phyloP scores from a whole-genome alignment of 2,329 filamentous ascomycete genomes.

The Endothia cerciana region DNA sequence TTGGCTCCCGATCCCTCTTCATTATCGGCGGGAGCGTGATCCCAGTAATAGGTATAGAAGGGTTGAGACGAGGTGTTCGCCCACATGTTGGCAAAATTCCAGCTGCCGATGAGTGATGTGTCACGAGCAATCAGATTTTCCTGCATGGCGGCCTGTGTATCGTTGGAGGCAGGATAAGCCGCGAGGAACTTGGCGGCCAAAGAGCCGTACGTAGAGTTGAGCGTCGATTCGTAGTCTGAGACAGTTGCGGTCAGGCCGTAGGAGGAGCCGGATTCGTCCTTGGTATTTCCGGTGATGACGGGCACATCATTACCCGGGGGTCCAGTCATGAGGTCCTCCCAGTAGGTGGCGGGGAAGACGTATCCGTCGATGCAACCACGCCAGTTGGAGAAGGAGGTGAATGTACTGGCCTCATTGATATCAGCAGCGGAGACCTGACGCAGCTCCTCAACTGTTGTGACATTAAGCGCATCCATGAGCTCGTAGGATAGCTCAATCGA shows the following conservation, averaged over 20 bases:
- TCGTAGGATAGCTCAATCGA: neutral
- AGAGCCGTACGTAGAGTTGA: neutral
- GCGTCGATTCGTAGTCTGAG: neutral
- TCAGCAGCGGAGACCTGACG: neutral
- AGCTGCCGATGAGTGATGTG: neutral
- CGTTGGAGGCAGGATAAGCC: neutral
- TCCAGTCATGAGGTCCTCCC: neutral
- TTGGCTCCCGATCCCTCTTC: neutral
- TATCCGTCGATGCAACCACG: slow-evolving; percentile 11
- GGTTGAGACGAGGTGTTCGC: neutral
- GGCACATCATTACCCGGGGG: slow-evolving; percentile 1
- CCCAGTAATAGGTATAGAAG: slow-evolving; percentile 1
- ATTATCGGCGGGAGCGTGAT: slow-evolving; percentile 2
- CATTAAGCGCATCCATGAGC: neutral
- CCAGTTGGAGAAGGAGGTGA: slow-evolving; percentile 10
- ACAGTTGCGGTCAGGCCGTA: neutral
- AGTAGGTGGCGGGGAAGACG: slow-evolving; percentile 5
- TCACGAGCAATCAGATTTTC: neutral
- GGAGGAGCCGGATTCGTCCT: neutral
- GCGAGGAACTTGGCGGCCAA: neutral
- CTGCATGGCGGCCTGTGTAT: neutral
- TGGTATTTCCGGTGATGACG: slow-evolving; percentile 10
- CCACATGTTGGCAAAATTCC: slow-evolving; percentile 1
- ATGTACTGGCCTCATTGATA: neutral
- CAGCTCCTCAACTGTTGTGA: neutral